These are phyloP conservation scores for Exophiala alcalophila DNA, from an alignment of 2,329 filamentous ascomycete genomes.

Conservation along the genomic window DNA sequence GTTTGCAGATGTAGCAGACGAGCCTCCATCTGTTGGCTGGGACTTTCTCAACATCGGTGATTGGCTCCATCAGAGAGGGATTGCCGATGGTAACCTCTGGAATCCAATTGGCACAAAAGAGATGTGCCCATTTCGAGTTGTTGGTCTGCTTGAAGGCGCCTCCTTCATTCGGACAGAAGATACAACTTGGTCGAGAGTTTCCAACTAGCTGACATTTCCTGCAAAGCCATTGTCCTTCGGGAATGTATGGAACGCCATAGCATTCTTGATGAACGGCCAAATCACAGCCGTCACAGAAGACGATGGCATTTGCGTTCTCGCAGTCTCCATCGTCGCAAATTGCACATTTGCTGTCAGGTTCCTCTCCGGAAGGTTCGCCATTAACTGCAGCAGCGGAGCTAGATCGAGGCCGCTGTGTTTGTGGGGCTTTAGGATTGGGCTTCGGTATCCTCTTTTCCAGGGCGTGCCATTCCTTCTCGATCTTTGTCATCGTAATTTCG, in stretches of 20 bases:
- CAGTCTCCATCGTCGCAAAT: slow-evolving; percentile 99
- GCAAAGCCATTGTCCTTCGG: slow-evolving; percentile 97
- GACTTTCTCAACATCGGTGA: slow-evolving; percentile 97
- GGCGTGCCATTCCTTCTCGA: slow-evolving; percentile 97
- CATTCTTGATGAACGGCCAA: slow-evolving; percentile 97
- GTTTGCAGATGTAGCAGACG: slow-evolving; percentile 92
- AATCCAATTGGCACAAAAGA: slow-evolving; percentile 97
- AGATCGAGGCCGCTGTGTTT: slow-evolving; percentile 87
- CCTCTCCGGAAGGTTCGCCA: slow-evolving; percentile 83
- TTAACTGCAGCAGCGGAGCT: slow-evolving; percentile 95
- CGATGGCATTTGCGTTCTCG: slow-evolving; percentile 98
- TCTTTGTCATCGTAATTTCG: slow-evolving; percentile 97
- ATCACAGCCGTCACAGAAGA: slow-evolving; percentile 98
- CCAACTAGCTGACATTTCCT: slow-evolving; percentile 95
- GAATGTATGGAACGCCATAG: slow-evolving; percentile 97
- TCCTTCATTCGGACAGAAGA: slow-evolving; percentile 96
- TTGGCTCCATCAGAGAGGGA: slow-evolving; percentile 95
- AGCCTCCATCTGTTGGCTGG: slow-evolving; percentile 92
- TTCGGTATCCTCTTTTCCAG: slow-evolving; percentile 96
- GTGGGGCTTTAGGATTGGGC: slow-evolving; percentile 90
- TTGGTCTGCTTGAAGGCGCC: slow-evolving; percentile 98
- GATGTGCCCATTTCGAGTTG: slow-evolving; percentile 91
- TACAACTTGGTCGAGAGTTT: slow-evolving; percentile 87
- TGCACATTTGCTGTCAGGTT: slow-evolving; percentile 94
- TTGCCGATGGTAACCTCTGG: slow-evolving; percentile 95